Percentiles rank a stretch among this genome's conserved stretches.
These are phyloP conservation scores for Colletotrichum sp. DNA, from an alignment of 2,329 filamentous ascomycete species.

Conservation along the genomic window DNA sequence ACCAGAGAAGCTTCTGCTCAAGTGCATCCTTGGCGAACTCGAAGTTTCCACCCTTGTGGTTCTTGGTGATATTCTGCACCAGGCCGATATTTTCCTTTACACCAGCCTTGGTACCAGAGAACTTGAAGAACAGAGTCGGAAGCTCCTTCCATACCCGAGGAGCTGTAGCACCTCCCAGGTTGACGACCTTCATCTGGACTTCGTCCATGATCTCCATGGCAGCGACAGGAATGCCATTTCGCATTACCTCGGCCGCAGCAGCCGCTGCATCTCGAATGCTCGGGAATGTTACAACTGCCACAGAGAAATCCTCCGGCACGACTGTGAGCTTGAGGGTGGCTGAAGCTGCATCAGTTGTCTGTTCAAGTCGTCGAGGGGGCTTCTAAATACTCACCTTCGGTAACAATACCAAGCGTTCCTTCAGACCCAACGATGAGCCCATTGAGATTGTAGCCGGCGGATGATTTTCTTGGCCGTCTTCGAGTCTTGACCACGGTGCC, in stretches of 20 bases:
- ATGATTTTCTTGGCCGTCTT: slow-evolving; percentile 78
- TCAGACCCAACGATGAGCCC: slow-evolving; percentile 82
- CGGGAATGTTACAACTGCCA: slow-evolving; percentile 82
- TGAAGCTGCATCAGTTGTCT: not conserved
- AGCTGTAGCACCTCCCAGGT: slow-evolving; percentile 72
- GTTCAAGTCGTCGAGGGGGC: not conserved
- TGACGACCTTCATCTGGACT: slow-evolving; percentile 85
- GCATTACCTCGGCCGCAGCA: slow-evolving; percentile 78
- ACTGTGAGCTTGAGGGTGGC: slow-evolving; percentile 82
- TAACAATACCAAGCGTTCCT: slow-evolving; percentile 81
- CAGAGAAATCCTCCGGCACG: slow-evolving; percentile 76
- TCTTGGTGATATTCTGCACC: slow-evolving; percentile 71
- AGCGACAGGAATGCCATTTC: slow-evolving; percentile 73
- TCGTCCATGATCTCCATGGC: slow-evolving; percentile 91
- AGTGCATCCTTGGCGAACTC: slow-evolving; percentile 76
- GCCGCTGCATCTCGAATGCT: slow-evolving; percentile 77
- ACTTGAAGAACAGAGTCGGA: slow-evolving; percentile 85
- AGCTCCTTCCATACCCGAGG: slow-evolving; percentile 75
- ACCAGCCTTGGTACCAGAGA: slow-evolving; percentile 79
- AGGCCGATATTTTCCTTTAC: slow-evolving; percentile 78
- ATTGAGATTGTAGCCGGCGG: slow-evolving; percentile 84
- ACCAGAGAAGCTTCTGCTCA: slow-evolving; percentile 80
- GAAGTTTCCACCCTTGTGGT: slow-evolving; percentile 69
- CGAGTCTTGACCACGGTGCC: slow-evolving; percentile 82
- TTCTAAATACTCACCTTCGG: slow-evolving; percentile 56